phyloP scores from a whole-genome alignment of 169 alveolate genomes.

The Eimeria nieschulzi region DNA sequence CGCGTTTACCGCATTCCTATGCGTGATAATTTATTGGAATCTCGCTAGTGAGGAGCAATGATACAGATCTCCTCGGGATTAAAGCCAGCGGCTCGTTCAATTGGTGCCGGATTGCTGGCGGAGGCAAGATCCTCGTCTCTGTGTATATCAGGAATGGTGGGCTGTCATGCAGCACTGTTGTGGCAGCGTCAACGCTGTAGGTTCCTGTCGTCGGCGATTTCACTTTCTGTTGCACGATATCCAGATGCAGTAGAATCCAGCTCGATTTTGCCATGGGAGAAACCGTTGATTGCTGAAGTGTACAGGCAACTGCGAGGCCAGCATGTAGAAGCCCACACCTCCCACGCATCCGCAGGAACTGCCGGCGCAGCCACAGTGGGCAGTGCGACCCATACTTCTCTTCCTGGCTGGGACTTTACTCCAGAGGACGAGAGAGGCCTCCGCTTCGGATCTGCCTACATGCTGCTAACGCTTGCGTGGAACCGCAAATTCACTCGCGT shows the following conservation, averaged over 20 bases:
- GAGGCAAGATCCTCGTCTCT: background rate
- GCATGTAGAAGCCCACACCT: background rate
- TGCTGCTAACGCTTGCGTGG: slow-evolving; percentile 21
- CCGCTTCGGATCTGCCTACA: slow-evolving; percentile 31
- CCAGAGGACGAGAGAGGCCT: slow-evolving; percentile 25
- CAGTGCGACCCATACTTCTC: background rate
- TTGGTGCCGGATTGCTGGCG: background rate
- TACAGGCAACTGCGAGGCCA: slow-evolving; percentile 27
- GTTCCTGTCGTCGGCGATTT: background rate
- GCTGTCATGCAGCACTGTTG: background rate
- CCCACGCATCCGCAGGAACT: background rate
- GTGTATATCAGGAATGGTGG: background rate
- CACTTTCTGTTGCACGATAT: background rate
- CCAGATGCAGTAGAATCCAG: background rate
- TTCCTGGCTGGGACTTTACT: background rate
- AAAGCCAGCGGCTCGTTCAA: background rate
- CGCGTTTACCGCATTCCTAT: no score
- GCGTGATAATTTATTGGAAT: no score
- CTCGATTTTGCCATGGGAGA: background rate
- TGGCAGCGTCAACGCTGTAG: background rate
- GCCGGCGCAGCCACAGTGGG: background rate
- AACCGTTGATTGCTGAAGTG: slow-evolving; percentile 3
- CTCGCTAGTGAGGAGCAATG: background rate
- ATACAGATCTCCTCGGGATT: background rate
- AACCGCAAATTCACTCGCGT: background rate